phyloP scores from a whole-genome alignment of 768 basidiomycete species.

The Leccinum broughii region DNA sequence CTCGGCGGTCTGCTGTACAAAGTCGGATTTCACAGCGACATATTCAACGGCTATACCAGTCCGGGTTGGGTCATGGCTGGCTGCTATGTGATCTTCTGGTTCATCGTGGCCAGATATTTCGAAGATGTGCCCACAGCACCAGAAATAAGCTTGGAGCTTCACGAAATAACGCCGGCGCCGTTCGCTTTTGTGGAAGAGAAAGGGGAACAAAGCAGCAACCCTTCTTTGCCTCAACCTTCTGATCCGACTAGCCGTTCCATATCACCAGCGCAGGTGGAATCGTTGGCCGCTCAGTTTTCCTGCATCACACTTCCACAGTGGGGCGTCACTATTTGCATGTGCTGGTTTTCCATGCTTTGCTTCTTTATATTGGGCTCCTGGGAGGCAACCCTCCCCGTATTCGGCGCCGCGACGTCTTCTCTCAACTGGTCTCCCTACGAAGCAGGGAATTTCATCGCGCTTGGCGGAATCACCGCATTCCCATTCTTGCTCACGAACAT shows the following conservation, averaged over 20 bases:
- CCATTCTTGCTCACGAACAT: slow-evolving; percentile 69
- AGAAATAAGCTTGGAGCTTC: slow-evolving; percentile 14
- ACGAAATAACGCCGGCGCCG: slow-evolving; percentile 3
- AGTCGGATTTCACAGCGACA: slow-evolving; percentile 51
- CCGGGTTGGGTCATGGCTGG: slow-evolving; percentile 56
- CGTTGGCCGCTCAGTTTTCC: neutral
- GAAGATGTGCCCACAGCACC: slow-evolving; percentile 38
- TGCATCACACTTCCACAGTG: neutral
- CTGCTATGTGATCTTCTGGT: slow-evolving; percentile 24
- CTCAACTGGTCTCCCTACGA: slow-evolving; percentile 61
- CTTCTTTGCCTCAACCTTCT: neutral
- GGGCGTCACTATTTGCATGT: slow-evolving; percentile 50
- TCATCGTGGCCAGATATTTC: slow-evolving; percentile 11
- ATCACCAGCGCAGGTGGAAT: neutral
- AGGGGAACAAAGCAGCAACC: neutral
- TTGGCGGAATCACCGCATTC: slow-evolving; percentile 60
- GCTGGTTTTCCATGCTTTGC: slow-evolving; percentile 71
- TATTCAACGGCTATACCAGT: slow-evolving; percentile 71
- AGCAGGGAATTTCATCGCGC: slow-evolving; percentile 70
- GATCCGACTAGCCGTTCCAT: neutral
- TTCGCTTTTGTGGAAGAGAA: slow-evolving; percentile 35
- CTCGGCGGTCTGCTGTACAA: slow-evolving; percentile 44
- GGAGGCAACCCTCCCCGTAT: slow-evolving; percentile 67
- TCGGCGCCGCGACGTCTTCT: slow-evolving; percentile 40
- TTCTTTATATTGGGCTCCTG: slow-evolving; percentile 43